A percentile compares a stretch with the other conserved stretches of the same genome.
These are phyloP conservation scores for Phytophthora tubulina DNA, from an alignment of 352 stramenopile genomes.

Conservation along the genomic window DNA sequence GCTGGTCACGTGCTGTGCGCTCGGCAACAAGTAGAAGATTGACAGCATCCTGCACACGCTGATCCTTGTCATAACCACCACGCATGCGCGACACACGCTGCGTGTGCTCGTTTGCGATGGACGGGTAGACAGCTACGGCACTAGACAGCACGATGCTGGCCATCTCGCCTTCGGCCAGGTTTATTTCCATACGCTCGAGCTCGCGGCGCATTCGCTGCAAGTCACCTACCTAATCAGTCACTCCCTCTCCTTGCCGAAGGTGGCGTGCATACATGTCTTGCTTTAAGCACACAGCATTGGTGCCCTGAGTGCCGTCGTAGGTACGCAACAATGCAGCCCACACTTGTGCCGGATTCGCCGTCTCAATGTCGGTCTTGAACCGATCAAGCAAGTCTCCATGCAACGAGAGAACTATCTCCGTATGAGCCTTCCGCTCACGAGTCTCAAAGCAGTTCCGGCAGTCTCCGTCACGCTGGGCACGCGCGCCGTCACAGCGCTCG, in stretches of 20 bases:
- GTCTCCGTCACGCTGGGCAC: not conserved
- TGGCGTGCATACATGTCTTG: slow-evolving; percentile 9
- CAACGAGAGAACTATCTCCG: slow-evolving; percentile 9
- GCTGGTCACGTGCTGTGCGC: not conserved
- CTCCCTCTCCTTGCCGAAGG: slow-evolving; percentile 4
- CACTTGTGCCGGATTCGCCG: not conserved
- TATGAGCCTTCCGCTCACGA: not conserved
- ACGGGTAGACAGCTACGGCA: not conserved
- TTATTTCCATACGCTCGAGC: slow-evolving; percentile 14
- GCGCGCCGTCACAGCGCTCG: not conserved
- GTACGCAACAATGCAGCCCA: slow-evolving; percentile 11
- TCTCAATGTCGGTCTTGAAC: slow-evolving; percentile 18
- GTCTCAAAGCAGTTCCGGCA: not conserved
- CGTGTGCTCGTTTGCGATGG: slow-evolving; percentile 9
- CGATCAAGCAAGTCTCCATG: slow-evolving; percentile 8
- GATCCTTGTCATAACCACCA: not conserved
- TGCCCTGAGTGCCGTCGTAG: slow-evolving; percentile 11
- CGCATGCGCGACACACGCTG: not conserved
- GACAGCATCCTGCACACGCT: not conserved
- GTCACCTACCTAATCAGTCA: slow-evolving; percentile 13
- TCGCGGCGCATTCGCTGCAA: slow-evolving; percentile 15
- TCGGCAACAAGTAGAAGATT: not conserved
- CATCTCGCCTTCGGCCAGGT: not conserved
- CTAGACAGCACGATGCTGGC: slow-evolving; percentile 10
- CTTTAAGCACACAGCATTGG: slow-evolving; percentile 10